These are phyloP conservation scores for Sclerotinia subarctica DNA, from an alignment of 2,329 filamentous ascomycete species.

Conservation along the genomic window DNA sequence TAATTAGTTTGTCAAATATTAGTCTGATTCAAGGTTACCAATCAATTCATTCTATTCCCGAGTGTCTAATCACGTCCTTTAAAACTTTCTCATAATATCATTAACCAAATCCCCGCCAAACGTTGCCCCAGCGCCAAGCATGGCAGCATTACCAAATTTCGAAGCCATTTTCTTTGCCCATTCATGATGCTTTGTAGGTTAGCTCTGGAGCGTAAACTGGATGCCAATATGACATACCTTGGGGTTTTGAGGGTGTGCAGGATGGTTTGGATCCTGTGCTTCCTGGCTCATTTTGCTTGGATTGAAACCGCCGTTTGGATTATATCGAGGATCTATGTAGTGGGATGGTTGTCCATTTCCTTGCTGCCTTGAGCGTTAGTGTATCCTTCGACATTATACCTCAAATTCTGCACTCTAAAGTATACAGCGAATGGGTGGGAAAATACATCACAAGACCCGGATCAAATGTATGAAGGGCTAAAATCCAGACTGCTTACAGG, in stretches of 20 bases:
- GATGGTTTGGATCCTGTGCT: conserved; percentile 36
- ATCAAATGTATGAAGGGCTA: too few relatives aligned
- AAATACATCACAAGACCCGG: background rate
- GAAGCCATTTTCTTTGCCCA: conserved; percentile 34
- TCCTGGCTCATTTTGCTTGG: conserved; percentile 32
- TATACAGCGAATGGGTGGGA: too few relatives aligned
- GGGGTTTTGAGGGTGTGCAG: conserved; percentile 36
- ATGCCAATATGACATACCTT: conserved; percentile 23
- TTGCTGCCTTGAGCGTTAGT: conserved; percentile 22
- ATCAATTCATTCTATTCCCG: background rate
- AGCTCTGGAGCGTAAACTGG: background rate
- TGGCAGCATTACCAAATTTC: conserved; percentile 36
- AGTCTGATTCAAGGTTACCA: too few relatives aligned
- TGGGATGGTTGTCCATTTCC: conserved; percentile 30
- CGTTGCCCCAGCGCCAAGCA: conserved; percentile 38
- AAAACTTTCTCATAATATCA: conserved; percentile 20
- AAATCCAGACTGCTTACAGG: conserved; percentile 26
- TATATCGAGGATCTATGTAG: conserved; percentile 36
- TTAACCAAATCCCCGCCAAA: conserved; percentile 33
- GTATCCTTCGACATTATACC: background rate
- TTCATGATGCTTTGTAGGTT: conserved; percentile 32
- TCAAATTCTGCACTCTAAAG: too few relatives aligned
- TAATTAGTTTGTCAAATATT: background rate
- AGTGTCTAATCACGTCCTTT: background rate
- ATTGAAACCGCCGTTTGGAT: conserved; percentile 28